Evolutionary conservation across 78 protist genomes (phyloP), one percentile per base, ranked within the genome.

Genomic region (Kipferlia bialata): DNA sequence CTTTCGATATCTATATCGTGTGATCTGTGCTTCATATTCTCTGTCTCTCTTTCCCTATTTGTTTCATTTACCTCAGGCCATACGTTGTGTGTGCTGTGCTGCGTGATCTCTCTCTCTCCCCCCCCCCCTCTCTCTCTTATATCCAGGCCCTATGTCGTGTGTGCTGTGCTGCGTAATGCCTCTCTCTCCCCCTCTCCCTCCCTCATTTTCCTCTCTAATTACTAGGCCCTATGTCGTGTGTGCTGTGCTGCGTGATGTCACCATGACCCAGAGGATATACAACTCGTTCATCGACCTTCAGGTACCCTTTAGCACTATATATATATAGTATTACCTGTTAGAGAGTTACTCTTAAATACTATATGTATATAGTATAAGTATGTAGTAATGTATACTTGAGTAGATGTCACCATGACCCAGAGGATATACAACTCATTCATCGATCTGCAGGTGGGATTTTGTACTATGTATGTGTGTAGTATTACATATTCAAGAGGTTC

Each of bases 281-380:
- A n/a, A 84, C 37, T 45, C 77, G 64, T 94, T 96, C 87, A 92
- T 96, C 71, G 97, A 93, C 51, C 83, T 93, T 60, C n/a, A n/a
- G n/a, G n/a, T n/a, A n/a, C n/a, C n/a, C n/a, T n/a, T n/a, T n/a
- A n/a, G n/a, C n/a, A n/a, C n/a, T n/a, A n/a, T n/a, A n/a, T n/a
- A n/a, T n/a, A n/a, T n/a, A n/a, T n/a, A n/a, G n/a, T n/a, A n/a
- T n/a, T n/a, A n/a, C n/a, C n/a, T n/a, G n/a, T n/a, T n/a, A n/a
- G n/a, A n/a, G n/a, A n/a, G n/a, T n/a, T n/a, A n/a, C n/a, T n/a
- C n/a, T n/a, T n/a, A n/a, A n/a, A n/a, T n/a, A n/a, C n/a, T n/a
- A n/a, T n/a, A n/a, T n/a, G n/a, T n/a, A n/a, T n/a, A n/a, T n/a
- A n/a, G n/a, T n/a, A n/a, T n/a, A n/a, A n/a, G n/a, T n/a, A n/a